Evolutionary conservation across 1,284 basidiomycete genomes (phyloP).

Genomic region (Tylopilus sp.): DNA sequence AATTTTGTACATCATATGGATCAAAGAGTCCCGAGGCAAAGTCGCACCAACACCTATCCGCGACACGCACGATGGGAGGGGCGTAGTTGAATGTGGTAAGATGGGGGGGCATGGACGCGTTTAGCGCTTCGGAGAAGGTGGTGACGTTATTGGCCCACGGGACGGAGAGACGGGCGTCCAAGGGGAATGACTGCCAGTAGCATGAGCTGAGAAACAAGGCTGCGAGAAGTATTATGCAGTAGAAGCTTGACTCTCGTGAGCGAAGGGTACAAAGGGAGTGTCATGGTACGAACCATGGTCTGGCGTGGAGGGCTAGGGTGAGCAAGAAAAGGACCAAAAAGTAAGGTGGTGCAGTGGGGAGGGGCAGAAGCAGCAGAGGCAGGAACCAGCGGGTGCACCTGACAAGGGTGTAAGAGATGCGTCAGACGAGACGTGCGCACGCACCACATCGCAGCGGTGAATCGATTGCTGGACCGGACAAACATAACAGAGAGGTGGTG

Average conservation of each 20-base stretch:
- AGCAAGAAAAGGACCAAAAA: constrained; percentile 71
- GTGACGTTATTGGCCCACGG: constrained; percentile 68
- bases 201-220: constrained; percentile 79
- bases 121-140: constrained; percentile 62
- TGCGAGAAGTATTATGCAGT: constrained; percentile 73
- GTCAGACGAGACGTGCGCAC: constrained; percentile 13
- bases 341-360: constrained; percentile 74
- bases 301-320: constrained; percentile 70
- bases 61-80: constrained; percentile 49
- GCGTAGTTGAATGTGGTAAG: constrained; percentile 29
- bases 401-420: too few species aligned
- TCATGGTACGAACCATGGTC: constrained; percentile 60
- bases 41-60: constrained; percentile 81
- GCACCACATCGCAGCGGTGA: constrained; percentile 19
- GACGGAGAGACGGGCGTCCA: constrained; percentile 53
- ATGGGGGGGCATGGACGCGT: constrained; percentile 37
- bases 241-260: constrained; percentile 51
- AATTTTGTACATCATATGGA: constrained; percentile 66
- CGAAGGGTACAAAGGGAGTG: background rate
- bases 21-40: constrained; percentile 60
- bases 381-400: constrained; percentile 84
- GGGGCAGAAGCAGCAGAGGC: constrained; percentile 66
- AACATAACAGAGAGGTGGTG: too few species aligned
- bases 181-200: constrained; percentile 76
- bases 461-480: background rate